A percentile compares a stretch with the other conserved stretches of the same genome.
phyloP scores from a whole-genome alignment of 108 stramenopile species.

The Epipyxis sp. region DNA sequence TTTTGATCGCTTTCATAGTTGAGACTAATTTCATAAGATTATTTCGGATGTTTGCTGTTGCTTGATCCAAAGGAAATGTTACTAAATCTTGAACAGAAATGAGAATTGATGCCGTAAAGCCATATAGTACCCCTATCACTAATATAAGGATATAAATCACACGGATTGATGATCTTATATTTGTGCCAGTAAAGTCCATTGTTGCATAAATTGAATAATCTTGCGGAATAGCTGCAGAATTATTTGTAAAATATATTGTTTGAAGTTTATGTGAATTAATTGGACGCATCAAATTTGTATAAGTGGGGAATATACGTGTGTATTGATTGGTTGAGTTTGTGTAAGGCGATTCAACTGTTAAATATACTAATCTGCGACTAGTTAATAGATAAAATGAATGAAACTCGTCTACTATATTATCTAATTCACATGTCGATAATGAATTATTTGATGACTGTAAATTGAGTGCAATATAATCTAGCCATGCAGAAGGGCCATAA shows the following conservation, averaged over 20 bases:
- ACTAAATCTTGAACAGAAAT: slow-evolving; percentile 3
- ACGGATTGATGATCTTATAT: not conserved
- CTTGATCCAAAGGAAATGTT: slow-evolving; percentile 22
- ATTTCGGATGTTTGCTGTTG: slow-evolving; percentile 12
- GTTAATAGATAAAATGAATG: not conserved
- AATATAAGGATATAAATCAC: slow-evolving; percentile 6
- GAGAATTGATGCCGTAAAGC: not conserved
- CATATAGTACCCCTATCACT: not conserved
- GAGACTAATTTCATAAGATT: not conserved
- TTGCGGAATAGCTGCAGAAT: not conserved
- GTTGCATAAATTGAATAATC: not conserved
- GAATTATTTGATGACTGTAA: not conserved
- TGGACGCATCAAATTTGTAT: too few species aligned
- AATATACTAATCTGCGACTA: not conserved
- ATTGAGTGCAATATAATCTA: not conserved
- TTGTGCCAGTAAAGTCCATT: not conserved
- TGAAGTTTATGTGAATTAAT: too few species aligned
- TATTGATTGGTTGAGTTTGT: too few species aligned
- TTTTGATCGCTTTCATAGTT: slow-evolving; percentile 18
- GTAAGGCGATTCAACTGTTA: not conserved
- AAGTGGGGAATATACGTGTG: too few species aligned
- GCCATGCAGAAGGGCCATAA: slow-evolving; percentile 22
- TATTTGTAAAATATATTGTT: not conserved
- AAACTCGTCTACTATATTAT: not conserved
- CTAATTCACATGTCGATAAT: not conserved